Evolutionary conservation across 176 grass and related monocot species (phyloP), one percentile per base, ranked within the genome.

Genomic region (Hordeum marinum): DNA sequence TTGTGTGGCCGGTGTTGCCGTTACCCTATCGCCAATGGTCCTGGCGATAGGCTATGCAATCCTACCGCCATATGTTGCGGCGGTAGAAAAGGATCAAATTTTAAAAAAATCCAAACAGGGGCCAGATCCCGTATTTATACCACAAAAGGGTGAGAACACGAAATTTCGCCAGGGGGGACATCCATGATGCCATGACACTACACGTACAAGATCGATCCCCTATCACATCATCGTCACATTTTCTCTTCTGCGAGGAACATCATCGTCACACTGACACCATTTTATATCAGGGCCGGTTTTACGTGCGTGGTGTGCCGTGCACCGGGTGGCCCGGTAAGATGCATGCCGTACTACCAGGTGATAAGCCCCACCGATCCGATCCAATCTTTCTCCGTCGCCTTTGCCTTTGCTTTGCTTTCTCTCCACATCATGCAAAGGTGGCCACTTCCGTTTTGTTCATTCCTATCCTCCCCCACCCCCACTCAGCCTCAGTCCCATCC

Each of bases 361-460:
- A 68, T 75, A 80, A 80, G 67, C 34, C 67, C 50, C 8, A 58
- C 34, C 54, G 54, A 1, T 57, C 52, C 18, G 36, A 39, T 18
- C 10, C 37, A 23, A 72, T 15, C 66, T 46, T 75, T 63, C 8
- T 5, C 21, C 68, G 11, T 62, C 63, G 4, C 2, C 14, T 31
- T 65, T 1, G 39, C n/a, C 75, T 46, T 32, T 29, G 32, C 77
- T 3, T 85, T 82, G 63, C 88, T 87, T 80, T 61, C 45, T 29
- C 84, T 79, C 75, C 66, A 39, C 80, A 86, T 83, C 79, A 66
- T 78, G 83, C 84, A 86, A 78, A 82, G 55, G 54, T 7, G 17
- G 24, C 25, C 83, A 78, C 84, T 83, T 79, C 45, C 5, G 18
- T 90, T 78, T 63, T 61, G 50, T 20, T 65, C 60, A 27, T 34